These are phyloP conservation scores for Colletotrichum australisinense DNA, from an alignment of 2,329 filamentous ascomycete species.

Conservation along the genomic window DNA sequence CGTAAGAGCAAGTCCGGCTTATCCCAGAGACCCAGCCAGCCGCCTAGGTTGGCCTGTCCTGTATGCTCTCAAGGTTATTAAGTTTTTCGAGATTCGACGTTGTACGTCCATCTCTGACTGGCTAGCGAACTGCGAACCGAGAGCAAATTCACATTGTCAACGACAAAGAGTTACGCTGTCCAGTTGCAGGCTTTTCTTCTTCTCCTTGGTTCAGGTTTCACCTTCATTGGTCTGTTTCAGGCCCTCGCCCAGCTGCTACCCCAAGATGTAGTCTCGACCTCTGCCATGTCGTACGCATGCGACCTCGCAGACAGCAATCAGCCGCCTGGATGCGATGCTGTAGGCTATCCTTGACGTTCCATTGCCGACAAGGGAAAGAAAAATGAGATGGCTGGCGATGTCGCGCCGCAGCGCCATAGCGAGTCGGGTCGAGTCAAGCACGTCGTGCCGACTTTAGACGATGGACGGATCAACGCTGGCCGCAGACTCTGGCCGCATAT, in stretches of 20 bases:
- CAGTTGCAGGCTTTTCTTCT: not conserved
- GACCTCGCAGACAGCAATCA: constrained; percentile 14
- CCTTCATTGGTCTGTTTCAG: constrained; percentile 33
- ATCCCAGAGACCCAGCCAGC: constrained; percentile 10
- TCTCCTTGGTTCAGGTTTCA: constrained; percentile 18
- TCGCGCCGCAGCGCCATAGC: not conserved
- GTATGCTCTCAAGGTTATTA: not conserved
- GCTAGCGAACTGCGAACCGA: constrained; percentile 1
- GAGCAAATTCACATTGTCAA: not conserved
- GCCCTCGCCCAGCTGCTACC: constrained; percentile 15
- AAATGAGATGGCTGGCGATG: constrained; percentile 11
- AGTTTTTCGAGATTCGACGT: constrained; percentile 16
- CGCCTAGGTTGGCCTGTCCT: constrained; percentile 9
- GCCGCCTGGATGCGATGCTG: constrained; percentile 25
- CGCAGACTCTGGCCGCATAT: constrained; percentile 2
- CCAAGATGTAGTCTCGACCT: constrained; percentile 12
- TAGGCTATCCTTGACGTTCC: constrained; percentile 21
- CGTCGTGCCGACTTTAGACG: not conserved
- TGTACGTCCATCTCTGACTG: not conserved
- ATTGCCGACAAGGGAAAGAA: constrained; percentile 4
- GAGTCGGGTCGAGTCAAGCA: constrained; percentile 7
- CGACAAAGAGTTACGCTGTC: constrained; percentile 15
- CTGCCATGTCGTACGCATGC: constrained; percentile 24
- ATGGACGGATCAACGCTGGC: constrained; percentile 5
- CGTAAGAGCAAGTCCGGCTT: constrained; percentile 4